A percentile compares a stretch with the other conserved stretches of the same genome.
Evolutionary conservation across 2,329 filamentous ascomycete species (phyloP).

Genomic region (Aspergillus aculeatus): DNA sequence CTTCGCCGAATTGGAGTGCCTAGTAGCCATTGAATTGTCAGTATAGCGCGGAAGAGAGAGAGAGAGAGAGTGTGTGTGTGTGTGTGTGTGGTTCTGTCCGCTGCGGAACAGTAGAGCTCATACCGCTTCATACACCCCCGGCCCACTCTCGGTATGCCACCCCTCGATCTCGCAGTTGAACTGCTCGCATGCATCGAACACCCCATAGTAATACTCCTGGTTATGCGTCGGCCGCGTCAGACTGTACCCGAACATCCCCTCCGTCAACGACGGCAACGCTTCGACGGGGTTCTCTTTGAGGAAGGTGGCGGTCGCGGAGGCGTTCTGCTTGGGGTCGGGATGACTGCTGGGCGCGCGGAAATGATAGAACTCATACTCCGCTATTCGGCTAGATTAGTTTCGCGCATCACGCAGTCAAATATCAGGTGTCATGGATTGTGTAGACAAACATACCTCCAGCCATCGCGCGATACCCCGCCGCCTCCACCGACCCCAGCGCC

Average conservation of each 20-base stretch:
- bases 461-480: slow-evolving; percentile 75
- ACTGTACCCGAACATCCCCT: slow-evolving; percentile 96
- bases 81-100: too few relatives aligned
- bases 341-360: slow-evolving; percentile 66
- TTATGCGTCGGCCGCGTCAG: slow-evolving; percentile 84
- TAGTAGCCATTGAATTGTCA: slow-evolving; percentile 28
- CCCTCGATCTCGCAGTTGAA: slow-evolving; percentile 85
- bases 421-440: too few relatives aligned
- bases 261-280: slow-evolving; percentile 74
- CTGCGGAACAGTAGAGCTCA: slow-evolving; percentile 22
- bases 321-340: slow-evolving; percentile 55
- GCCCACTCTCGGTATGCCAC: slow-evolving; percentile 93
- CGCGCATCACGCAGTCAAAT: too few relatives aligned
- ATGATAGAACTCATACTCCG: slow-evolving; percentile 94
- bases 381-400: slow-evolving; percentile 45
- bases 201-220: slow-evolving; percentile 85
- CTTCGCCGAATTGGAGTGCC: slow-evolving; percentile 85
- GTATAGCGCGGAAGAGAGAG: not conserved
- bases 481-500: slow-evolving; percentile 65
- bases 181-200: slow-evolving; percentile 75
- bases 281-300: slow-evolving; percentile 70
- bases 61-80: too few relatives aligned
- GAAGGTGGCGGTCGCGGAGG: slow-evolving; percentile 70
- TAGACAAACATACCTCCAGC: slow-evolving; percentile 68
- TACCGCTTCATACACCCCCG: slow-evolving; percentile 90